Evolutionary conservation across 257 asterid genomes (phyloP).

Genomic region (Nemophila menziesii): DNA sequence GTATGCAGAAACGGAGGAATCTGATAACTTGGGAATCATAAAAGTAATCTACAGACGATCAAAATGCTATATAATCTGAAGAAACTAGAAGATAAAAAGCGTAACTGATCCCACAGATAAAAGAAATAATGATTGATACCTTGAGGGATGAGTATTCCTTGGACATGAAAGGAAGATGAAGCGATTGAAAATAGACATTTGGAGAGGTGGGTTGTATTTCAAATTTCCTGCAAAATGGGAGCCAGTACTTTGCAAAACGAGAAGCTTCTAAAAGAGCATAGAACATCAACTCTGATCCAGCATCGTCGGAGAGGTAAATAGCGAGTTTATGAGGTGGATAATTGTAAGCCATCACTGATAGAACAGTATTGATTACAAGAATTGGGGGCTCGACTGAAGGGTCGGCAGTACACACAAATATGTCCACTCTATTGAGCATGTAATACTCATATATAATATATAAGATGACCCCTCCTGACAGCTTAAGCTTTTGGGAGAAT

Average conservation of each 20-base stretch:
- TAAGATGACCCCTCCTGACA: too few relatives aligned
- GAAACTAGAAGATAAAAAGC: not conserved
- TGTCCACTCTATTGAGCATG: too few relatives aligned
- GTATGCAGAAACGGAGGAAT: not conserved
- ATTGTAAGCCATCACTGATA: constrained; percentile 62
- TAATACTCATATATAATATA: too few relatives aligned
- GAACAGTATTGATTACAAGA: constrained; percentile 43
- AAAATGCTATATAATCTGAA: not conserved
- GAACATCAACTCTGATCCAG: constrained; percentile 51
- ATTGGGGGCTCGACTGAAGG: constrained; percentile 63
- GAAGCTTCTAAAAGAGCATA: constrained; percentile 60
- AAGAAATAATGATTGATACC: not conserved
- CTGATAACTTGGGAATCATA: not conserved
- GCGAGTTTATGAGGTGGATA: constrained; percentile 55
- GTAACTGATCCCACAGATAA: not conserved
- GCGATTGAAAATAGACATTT: constrained; percentile 24
- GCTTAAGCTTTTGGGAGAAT: too few relatives aligned
- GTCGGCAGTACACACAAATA: constrained; percentile 67
- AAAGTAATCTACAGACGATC: not conserved
- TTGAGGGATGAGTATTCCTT: not conserved
- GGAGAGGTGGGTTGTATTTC: constrained; percentile 38
- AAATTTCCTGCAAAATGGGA: constrained; percentile 49
- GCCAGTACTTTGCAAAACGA: constrained; percentile 44
- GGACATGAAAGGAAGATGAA: not conserved
- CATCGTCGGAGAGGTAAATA: constrained; percentile 65